phyloP scores from a whole-genome alignment of 148 eudicot genomes.

The Heliosperma pusillum region DNA sequence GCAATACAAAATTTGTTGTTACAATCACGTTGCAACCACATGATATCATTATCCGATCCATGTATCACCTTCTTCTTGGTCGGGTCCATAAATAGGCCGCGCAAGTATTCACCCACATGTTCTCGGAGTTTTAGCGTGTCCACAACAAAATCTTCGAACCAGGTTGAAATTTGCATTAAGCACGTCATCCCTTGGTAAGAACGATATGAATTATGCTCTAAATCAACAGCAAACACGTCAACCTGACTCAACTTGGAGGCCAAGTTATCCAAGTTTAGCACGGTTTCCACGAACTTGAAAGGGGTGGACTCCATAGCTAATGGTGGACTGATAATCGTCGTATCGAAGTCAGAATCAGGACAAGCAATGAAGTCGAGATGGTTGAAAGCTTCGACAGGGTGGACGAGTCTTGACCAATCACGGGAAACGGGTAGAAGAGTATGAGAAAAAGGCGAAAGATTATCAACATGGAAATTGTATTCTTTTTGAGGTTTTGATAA shows the following conservation, averaged over 20 bases:
- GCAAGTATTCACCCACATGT: neutral
- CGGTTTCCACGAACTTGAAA: neutral
- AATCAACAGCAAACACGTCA: slow-evolving; percentile 11
- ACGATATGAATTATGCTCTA: slow-evolving; percentile 16
- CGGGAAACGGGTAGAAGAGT: neutral
- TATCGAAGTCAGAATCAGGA: neutral
- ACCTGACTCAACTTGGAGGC: slow-evolving; percentile 2
- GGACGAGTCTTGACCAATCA: neutral
- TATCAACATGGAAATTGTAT: neutral
- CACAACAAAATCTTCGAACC: slow-evolving; percentile 7
- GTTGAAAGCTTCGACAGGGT: neutral
- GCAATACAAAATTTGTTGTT: too few relatives aligned
- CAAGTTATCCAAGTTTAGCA: neutral
- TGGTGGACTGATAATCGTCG: neutral
- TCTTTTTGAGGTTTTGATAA: neutral
- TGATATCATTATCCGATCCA: slow-evolving; percentile 9
- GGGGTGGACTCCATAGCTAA: neutral
- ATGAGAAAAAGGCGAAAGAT: neutral
- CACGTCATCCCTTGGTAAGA: slow-evolving; percentile 19
- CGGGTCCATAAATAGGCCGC: neutral
- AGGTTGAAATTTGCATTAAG: slow-evolving; percentile 21
- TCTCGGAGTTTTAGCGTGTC: slow-evolving; percentile 10
- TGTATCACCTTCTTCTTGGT: slow-evolving; percentile 17
- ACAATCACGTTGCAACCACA: slow-evolving; percentile 24
- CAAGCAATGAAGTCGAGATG: neutral